A percentile compares a stretch with the other conserved stretches of the same genome.
Conservation (phyloP, 352 stramenopile species). For the Globisporangium carolinianum region DNA sequence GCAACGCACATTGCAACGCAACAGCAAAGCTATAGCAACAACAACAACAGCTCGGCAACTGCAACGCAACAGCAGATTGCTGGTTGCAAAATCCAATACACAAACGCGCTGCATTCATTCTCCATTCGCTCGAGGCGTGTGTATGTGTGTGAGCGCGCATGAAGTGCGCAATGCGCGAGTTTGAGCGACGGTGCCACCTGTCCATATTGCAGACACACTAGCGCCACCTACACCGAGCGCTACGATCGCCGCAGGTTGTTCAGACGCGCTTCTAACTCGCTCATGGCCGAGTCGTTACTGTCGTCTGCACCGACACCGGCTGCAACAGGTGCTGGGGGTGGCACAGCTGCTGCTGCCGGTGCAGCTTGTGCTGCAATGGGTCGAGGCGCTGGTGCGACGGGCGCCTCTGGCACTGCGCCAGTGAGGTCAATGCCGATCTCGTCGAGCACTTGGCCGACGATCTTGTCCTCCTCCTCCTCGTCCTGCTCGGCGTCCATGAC, state of each 20-base stretch:
- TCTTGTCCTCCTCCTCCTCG: constrained; percentile 95
- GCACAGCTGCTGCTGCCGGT: constrained; percentile 20
- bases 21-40: no score
- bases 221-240: neutral
- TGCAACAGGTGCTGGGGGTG: constrained; percentile 46
- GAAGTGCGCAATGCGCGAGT: no score
- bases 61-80: no score
- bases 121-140: neutral
- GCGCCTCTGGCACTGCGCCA: constrained; percentile 88
- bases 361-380: constrained; percentile 43
- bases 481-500: constrained; percentile 93
- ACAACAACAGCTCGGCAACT: no score
- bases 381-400: constrained; percentile 37
- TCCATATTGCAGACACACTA: no score
- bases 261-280: constrained; percentile 94
- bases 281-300: constrained; percentile 81
- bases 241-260: constrained; percentile 93
- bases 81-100: neutral
- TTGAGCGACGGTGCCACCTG: no score
- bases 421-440: constrained; percentile 95
- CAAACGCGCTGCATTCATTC: neutral
- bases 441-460: constrained; percentile 96
- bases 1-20: neutral
- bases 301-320: constrained; percentile 40
- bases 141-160: no score